Base-by-base conservation (phyloP, 805 yeast genomes). In the Priceomyces medius region DNA sequence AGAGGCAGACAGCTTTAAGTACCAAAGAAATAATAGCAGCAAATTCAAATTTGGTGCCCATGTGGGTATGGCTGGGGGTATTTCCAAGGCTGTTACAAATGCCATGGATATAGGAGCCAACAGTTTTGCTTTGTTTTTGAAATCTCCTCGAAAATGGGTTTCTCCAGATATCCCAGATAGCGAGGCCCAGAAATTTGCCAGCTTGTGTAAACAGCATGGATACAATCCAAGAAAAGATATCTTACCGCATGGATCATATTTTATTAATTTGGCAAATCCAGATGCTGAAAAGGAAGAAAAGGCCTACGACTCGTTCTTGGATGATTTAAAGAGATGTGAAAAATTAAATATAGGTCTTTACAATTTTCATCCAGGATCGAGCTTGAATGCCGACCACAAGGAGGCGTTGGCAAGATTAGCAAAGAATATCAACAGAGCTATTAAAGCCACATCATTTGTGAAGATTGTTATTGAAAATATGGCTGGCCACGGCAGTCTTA, bases 401-500 rank as follows among this genome's bases (percentile, higher is more conserved):
- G 76, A 69, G 14, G 88, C 95, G 1, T 63, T 90, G 28, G 65
- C 64, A 39, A 78, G 81, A 43, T 68, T 93, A 48, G 98, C 98
- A 0, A 70, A 72, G 18, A 84, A 85, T 50, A 82, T 93, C 48
- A 91, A 93, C 60, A 73, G 66, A 35, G 97, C 96, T 4, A 83
- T 86, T 37, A 63, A 64, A 19, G 80, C 79, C 42, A 93, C 99
- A 0, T 53, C 66, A 5, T 83, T 80, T 56, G 98, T 93, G 23
- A 90, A 84, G 55, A 81, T 93, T 33, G 95, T 93, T 9, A 73
- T 93, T 44, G 99, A 93, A 56, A 93, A 91, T 57, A 93, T 93
- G 99, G 97, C 99, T 1, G 99, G 99, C 7, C 95, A 88, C 52
- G 97, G 96, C 2, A 84, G 86, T 47, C 74, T 91, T 45, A 84